Evolutionary conservation across 495 filamentous ascomycete genomes (phyloP), one percentile per base, ranked within the genome.

Genomic region (Aspergillus indologenus): DNA sequence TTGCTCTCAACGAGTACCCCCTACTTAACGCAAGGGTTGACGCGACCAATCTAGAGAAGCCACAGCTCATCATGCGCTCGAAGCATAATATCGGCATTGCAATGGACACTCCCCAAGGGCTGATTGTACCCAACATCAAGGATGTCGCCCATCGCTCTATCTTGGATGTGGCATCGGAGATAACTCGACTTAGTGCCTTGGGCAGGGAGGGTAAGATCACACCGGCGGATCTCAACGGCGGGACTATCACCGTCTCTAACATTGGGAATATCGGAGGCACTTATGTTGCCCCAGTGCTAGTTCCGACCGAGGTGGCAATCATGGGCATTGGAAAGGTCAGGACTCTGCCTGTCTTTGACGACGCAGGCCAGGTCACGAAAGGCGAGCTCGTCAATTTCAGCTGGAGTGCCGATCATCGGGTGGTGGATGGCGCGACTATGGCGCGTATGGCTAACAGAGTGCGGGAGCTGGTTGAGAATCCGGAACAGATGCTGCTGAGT

Each of bases 201-300:
- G 95, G 90, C 1, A 78, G 81, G 15, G 73, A 80, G 11, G 91
- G 90, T 3, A 92, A 90, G 68, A 81, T 99, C 6, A 80, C 85
- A 0, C 77, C 87, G 5, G 79, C 84, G 9, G 92, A 99, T 73
- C 74, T 98, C 52, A 83, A 74, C 50, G 92, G 92, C 31, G 92
- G 91, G 3, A 97, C 94, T 0, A 91, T 99, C 66, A 97, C 95
- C 0, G 84, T 99, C 23, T 96, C 90, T 58, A 99, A 99, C 66
- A 92, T 99, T 59, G 95, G 95, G n/a, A 95, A 85, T 61, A 91
- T 99, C 44, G 95, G 95, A 18, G 95, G 95, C 3, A 93, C 89
- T 0, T 96, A 95, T 64, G 85, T 98, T 22, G 84, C 86, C 5
- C 95, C 95, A 1, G 87, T 99, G n/a, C 87, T 98, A 58, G 88